Conservation (phyloP, 768 basidiomycete genomes). For the Dacryopinax spathularia region DNA sequence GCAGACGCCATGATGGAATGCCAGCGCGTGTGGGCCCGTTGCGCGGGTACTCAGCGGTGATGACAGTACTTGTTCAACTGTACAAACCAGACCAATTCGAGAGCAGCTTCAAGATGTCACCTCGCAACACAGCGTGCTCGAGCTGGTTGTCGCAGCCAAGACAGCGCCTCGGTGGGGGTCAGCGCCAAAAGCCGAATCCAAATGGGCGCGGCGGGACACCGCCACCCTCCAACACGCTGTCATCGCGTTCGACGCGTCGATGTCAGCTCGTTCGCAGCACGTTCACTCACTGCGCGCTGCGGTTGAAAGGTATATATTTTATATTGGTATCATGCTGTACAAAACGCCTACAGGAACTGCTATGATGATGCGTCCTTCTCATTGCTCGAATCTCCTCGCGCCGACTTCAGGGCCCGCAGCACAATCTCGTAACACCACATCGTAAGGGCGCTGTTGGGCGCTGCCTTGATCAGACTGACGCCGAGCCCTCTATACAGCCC, state of each 20-base stretch:
- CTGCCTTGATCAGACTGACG: neutral
- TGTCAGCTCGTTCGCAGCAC: too few relatives aligned
- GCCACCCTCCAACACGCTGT: slow-evolving; percentile 1
- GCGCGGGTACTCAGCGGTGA: neutral
- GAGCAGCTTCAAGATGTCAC: neutral
- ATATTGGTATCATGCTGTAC: neutral
- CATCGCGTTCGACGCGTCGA: neutral
- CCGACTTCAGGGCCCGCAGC: slow-evolving; percentile 1
- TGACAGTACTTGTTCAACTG: neutral
- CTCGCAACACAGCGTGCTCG: neutral
- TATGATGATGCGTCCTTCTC: too few relatives aligned
- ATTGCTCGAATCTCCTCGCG: neutral
- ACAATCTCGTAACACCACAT: slow-evolving; percentile 1
- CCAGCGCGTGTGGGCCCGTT: neutral
- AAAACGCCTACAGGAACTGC: neutral
- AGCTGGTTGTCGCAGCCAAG: neutral
- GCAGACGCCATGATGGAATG: neutral
- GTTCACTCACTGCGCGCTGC: too few relatives aligned
- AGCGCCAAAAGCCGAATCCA: neutral
- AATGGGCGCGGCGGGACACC: neutral
- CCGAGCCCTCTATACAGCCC: slow-evolving; percentile 2
- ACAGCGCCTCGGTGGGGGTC: neutral
- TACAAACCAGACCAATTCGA: neutral
- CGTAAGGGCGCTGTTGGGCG: neutral
- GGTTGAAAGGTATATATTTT: too few relatives aligned